Conservation (phyloP, 441 rosid genomes). For the Lepidium campestre region DNA sequence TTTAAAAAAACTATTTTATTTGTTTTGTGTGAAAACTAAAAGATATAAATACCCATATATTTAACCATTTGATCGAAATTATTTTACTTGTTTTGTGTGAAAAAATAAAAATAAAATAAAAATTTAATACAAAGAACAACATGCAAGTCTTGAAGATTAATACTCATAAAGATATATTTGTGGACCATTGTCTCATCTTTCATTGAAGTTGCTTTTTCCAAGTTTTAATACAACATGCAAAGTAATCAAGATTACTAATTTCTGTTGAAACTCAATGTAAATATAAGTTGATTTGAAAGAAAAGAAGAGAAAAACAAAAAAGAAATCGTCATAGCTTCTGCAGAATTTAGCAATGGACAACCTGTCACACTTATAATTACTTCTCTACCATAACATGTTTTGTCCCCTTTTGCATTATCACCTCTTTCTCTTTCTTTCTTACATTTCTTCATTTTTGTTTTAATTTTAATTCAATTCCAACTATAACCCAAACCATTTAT, state of each 20-base stretch:
- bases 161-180: not conserved
- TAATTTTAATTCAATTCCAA: not conserved
- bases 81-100: not conserved
- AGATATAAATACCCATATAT: no score
- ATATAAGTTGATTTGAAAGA: not conserved
- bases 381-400: conserved; percentile 34
- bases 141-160: not conserved
- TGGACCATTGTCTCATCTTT: conserved; percentile 5
- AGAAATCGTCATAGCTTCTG: conserved; percentile 30
- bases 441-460: conserved; percentile 6
- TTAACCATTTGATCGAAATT: no score
- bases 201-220: not conserved
- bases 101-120: not conserved
- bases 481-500: not conserved
- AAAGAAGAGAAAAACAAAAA: not conserved
- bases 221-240: no score
- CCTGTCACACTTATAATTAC: conserved; percentile 32
- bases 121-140: not conserved
- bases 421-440: conserved; percentile 27
- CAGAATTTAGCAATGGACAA: conserved; percentile 26
- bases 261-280: not conserved
- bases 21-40: no score
- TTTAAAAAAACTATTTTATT: no score
- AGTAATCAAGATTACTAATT: no score
- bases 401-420: conserved; percentile 34